phyloP scores from a whole-genome alignment of 306 rosid genomes.

The Ormosia semicastrata region DNA sequence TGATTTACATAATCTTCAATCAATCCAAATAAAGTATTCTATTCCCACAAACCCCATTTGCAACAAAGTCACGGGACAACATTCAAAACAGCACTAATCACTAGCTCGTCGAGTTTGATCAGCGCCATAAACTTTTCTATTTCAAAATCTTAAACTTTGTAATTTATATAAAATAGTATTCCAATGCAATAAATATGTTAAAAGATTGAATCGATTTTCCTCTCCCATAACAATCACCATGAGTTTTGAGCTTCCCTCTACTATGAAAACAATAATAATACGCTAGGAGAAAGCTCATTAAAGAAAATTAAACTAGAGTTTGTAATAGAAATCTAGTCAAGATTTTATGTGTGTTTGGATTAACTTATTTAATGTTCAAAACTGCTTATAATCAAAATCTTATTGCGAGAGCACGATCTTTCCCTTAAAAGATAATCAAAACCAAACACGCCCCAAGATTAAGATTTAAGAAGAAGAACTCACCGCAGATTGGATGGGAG shows the following conservation, averaged over 20 bases:
- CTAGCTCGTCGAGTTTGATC: neutral
- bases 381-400: too few relatives aligned
- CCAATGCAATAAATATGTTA: neutral
- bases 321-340: neutral
- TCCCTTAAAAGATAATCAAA: too few relatives aligned
- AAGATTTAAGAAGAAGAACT: conserved; percentile 21
- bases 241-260: too few relatives aligned
- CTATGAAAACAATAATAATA: too few relatives aligned
- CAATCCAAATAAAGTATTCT: neutral
- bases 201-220: neutral
- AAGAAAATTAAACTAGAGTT: neutral
- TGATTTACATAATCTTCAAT: neutral
- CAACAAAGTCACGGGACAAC: neutral
- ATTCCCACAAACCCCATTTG: neutral
- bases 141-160: neutral
- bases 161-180: neutral
- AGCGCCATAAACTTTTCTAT: neutral
- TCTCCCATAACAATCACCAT: neutral
- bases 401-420: too few relatives aligned
- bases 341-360: neutral
- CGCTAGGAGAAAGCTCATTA: neutral
- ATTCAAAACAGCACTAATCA: neutral
- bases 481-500: conserved; percentile 77
- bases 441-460: too few relatives aligned
- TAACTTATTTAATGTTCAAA: too few relatives aligned